These are phyloP conservation scores for Hypoxylon sp. DNA, from an alignment of 2,329 filamentous ascomycete species.

Conservation along the genomic window DNA sequence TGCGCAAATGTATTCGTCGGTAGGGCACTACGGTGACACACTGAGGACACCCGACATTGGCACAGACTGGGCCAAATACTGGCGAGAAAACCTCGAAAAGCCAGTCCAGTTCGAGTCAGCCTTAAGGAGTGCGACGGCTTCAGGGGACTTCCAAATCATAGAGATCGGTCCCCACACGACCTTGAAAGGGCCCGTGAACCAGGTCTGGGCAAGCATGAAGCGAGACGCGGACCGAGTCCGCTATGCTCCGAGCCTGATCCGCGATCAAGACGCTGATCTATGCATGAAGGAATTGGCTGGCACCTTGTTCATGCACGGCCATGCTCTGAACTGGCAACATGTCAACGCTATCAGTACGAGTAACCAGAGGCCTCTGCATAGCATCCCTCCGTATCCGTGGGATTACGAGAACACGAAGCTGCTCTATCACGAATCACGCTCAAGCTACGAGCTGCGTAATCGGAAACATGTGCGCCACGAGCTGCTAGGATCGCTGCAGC, in stretches of 20 bases:
- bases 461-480: slow-evolving; percentile 39
- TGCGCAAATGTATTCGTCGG: slow-evolving; percentile 38
- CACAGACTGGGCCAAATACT: slow-evolving; percentile 20
- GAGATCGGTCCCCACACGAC: slow-evolving; percentile 9
- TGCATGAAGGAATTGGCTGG: slow-evolving; percentile 29
- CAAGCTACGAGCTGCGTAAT: slow-evolving; percentile 33
- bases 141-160: background rate
- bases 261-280: slow-evolving; percentile 7
- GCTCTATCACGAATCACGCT: slow-evolving; percentile 29
- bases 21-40: background rate
- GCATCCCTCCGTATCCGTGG: no score
- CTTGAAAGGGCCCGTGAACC: background rate
- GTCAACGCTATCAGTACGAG: no score
- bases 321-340: slow-evolving; percentile 26
- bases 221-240: no score
- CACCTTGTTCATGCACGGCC: slow-evolving; percentile 4
- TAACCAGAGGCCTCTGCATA: no score
- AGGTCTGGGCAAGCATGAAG: no score
- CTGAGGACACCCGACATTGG: background rate
- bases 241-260: no score
- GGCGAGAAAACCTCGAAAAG: slow-evolving; percentile 17
- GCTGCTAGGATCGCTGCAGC: slow-evolving; percentile 14
- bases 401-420: no score
- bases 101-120: slow-evolving; percentile 5
- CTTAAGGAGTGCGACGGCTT: background rate